phyloP scores from a whole-genome alignment of 2,329 filamentous ascomycete genomes.

The Claviceps sp. region DNA sequence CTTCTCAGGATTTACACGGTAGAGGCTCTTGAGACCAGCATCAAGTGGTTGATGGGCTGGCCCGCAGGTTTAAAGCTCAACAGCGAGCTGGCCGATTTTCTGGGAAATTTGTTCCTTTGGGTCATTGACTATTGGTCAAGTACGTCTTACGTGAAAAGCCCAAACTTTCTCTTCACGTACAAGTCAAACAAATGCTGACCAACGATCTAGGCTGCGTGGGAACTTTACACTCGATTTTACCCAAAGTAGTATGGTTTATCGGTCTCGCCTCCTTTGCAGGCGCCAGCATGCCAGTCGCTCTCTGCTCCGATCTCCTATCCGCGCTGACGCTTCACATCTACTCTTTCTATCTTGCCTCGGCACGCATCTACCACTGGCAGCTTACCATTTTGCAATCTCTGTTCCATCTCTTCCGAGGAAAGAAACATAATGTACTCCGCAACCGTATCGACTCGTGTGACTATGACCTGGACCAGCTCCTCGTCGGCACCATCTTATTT shows the following conservation, averaged over 20 bases:
- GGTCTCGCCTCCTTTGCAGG: constrained; percentile 92
- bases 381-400: constrained; percentile 90
- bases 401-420: constrained; percentile 97
- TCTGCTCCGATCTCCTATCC: constrained; percentile 88
- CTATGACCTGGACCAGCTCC: constrained; percentile 92
- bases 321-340: constrained; percentile 92
- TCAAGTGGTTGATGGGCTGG: constrained; percentile 91
- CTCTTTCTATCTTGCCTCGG: constrained; percentile 93
- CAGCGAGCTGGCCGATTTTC: constrained; percentile 80
- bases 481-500: constrained; percentile 92
- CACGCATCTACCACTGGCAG: constrained; percentile 97
- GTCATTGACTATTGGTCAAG: constrained; percentile 97
- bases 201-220: constrained; percentile 53
- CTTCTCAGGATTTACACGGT: constrained; percentile 75
- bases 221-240: constrained; percentile 65
- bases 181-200: constrained; percentile 7
- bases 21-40: constrained; percentile 74
- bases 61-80: constrained; percentile 93
- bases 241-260: constrained; percentile 78
- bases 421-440: constrained; percentile 92
- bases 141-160: constrained; percentile 23
- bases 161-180: constrained; percentile 6
- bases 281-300: constrained; percentile 89
- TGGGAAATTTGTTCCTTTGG: constrained; percentile 93
- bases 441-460: constrained; percentile 98